A percentile compares a stretch with the other conserved stretches of the same genome.
phyloP scores from a whole-genome alignment of 176 grass and related monocot species.

The Aegilops bicornis region DNA sequence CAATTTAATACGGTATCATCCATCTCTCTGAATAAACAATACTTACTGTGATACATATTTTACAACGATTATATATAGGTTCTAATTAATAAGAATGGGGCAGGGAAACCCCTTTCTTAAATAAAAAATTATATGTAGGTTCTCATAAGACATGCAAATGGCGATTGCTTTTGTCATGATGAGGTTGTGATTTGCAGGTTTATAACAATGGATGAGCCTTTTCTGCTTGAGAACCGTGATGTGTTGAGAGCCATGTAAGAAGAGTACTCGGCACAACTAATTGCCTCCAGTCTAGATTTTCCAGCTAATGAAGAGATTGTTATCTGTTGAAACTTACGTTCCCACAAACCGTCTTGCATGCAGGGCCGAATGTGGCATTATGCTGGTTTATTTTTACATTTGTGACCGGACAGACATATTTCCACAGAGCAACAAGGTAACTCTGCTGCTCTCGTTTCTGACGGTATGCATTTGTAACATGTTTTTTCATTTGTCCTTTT shows the following conservation, averaged over 20 bases:
- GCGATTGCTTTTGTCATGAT: neutral
- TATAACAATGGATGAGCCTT: conserved; percentile 73
- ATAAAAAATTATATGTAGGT: too few species aligned
- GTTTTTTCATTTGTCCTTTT: neutral
- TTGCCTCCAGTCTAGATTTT: conserved; percentile 12
- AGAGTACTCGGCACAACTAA: conserved; percentile 13
- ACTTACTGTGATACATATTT: neutral
- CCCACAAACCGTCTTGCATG: conserved; percentile 31
- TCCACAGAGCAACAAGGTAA: conserved; percentile 73
- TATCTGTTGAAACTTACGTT: neutral
- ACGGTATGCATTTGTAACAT: neutral
- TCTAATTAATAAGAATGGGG: too few species aligned
- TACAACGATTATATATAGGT: neutral
- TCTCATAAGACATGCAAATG: neutral
- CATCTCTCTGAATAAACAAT: conserved; percentile 11
- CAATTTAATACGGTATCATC: conserved; percentile 37
- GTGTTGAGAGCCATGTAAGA: conserved; percentile 71
- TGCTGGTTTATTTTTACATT: conserved; percentile 79
- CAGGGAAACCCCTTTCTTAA: too few species aligned
- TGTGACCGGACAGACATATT: conserved; percentile 91
- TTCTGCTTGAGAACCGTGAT: conserved; percentile 75
- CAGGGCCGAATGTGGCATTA: conserved; percentile 70
- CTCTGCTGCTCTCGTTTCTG: neutral
- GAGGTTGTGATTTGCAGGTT: conserved; percentile 52
- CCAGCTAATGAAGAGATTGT: neutral